phyloP scores from a whole-genome alignment of 2,329 filamentous ascomycete species.

The Trichoderma gracile region DNA sequence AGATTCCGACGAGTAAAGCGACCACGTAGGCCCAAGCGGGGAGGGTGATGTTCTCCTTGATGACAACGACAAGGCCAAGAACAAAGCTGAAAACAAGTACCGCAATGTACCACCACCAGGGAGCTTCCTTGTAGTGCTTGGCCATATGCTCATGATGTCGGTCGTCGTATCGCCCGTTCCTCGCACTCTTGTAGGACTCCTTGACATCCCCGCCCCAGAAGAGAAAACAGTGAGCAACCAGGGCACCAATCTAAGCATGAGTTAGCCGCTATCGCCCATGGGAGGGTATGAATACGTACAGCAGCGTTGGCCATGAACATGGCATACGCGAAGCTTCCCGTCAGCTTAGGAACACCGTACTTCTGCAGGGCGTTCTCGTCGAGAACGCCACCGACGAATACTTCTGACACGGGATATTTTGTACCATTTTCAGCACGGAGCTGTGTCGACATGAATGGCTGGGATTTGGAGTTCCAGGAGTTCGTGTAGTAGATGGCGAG shows the following conservation, averaged over 20 bases:
- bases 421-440: conserved; percentile 45
- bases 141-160: conserved; percentile 55
- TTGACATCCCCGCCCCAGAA: conserved; percentile 59
- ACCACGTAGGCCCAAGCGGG: conserved; percentile 42
- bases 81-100: conserved; percentile 39
- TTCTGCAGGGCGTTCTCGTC: conserved; percentile 43
- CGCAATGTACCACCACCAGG: conserved; percentile 41
- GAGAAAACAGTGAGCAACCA: conserved; percentile 52
- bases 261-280: not conserved
- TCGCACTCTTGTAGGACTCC: conserved; percentile 44
- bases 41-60: conserved; percentile 41
- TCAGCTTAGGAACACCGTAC: conserved; percentile 50
- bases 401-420: conserved; percentile 43
- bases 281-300: conserved; percentile 39
- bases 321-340: conserved; percentile 52
- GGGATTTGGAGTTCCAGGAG: conserved; percentile 47
- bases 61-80: conserved; percentile 39
- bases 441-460: conserved; percentile 57
- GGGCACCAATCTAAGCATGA: conserved; percentile 52
- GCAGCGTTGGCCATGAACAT: conserved; percentile 60
- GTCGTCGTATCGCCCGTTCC: conserved; percentile 47
- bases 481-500: conserved; percentile 54
- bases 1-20: conserved; percentile 35
- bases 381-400: conserved; percentile 46
- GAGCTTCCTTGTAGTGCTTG: conserved; percentile 52